Evolutionary conservation across 192 early-diverging fungal species (phyloP).

Genomic region (Gaertneriomyces sp.): DNA sequence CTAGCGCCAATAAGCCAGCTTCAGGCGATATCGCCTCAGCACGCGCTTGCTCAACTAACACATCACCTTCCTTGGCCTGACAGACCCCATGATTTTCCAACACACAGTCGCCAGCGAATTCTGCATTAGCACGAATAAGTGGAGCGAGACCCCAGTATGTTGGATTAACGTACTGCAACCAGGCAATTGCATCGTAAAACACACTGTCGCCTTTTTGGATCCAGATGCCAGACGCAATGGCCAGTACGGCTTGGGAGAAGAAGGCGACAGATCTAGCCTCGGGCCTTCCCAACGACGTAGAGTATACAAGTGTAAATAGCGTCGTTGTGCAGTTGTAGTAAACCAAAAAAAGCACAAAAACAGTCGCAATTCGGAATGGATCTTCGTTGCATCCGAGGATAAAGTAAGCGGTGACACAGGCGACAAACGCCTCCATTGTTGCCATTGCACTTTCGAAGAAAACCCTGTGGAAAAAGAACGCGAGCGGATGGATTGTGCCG

Average conservation of each 20-base stretch:
- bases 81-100: constrained; percentile 17
- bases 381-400: constrained; percentile 32
- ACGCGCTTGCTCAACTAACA: constrained; percentile 25
- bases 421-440: constrained; percentile 27
- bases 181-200: constrained; percentile 28
- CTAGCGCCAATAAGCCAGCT: constrained; percentile 13
- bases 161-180: constrained; percentile 36
- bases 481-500: constrained; percentile 19
- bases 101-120: constrained; percentile 23
- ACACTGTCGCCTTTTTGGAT: constrained; percentile 32
- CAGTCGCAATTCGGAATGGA: constrained; percentile 23
- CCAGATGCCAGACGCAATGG: constrained; percentile 32
- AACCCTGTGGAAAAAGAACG: constrained; percentile 30
- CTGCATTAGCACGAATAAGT: constrained; percentile 26
- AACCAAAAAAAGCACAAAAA: constrained; percentile 20
- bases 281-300: constrained; percentile 24
- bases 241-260: constrained; percentile 31
- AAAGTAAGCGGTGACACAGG: constrained; percentile 22
- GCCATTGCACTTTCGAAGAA: constrained; percentile 35
- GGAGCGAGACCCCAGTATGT: constrained; percentile 35
- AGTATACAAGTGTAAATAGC: constrained; percentile 36
- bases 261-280: constrained; percentile 35
- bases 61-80: constrained; percentile 28
- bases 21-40: constrained; percentile 24
- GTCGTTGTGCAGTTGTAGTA: constrained; percentile 40